Base-by-base conservation (phyloP, 176 grass and related monocot genomes). In the Pontederia crassipes region DNA sequence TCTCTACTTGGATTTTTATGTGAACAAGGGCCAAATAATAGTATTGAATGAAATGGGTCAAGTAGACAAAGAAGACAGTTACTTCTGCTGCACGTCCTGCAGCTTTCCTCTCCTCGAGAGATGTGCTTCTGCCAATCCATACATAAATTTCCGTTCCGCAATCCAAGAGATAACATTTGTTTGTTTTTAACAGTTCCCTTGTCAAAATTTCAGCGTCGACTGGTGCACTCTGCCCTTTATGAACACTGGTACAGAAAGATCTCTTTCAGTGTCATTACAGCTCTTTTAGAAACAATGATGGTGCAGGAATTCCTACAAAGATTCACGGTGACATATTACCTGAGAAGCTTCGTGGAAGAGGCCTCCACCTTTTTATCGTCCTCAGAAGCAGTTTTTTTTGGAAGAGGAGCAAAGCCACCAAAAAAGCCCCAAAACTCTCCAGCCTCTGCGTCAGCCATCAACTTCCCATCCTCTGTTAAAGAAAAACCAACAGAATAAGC, bases 371-470 rank as follows among this genome's bases (percentile, higher is more conserved):
- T 56, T 48, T 78, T 24, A 71, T 97, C 92, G 76, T 97, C 83
- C 56, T 97, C 84, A 32, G 58, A 62, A 40, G 83, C 45, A 67
- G 45, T 13, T 78, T 91, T 97, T 63, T 88, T 97, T 26, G 83
- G 87, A 68, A 97, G 87, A 35, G 92, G 92, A 54, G 92, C 92
- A 76, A 97, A 97, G 40, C 92, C 92, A 58, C 92, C 92, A 83
- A 97, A 91, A 76, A 85, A 66, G 18, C 78, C 87, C 92, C 92
- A 97, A 73, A 97, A 97, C 73, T 97, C 92, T 68, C 92, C 92
- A 11, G 92, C 90, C 81, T 97, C 92, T 61, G 83, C 87, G 69
- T 91, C 87, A 27, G 81, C 87, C 80, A 85, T 77, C 49, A 97
- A 53, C 65, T 97, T 97, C 48, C 92, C 92, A 74, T 97, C 92